Conservation (phyloP, 2,329 filamentous ascomycete species). For the Parascedosporium putredinis region DNA sequence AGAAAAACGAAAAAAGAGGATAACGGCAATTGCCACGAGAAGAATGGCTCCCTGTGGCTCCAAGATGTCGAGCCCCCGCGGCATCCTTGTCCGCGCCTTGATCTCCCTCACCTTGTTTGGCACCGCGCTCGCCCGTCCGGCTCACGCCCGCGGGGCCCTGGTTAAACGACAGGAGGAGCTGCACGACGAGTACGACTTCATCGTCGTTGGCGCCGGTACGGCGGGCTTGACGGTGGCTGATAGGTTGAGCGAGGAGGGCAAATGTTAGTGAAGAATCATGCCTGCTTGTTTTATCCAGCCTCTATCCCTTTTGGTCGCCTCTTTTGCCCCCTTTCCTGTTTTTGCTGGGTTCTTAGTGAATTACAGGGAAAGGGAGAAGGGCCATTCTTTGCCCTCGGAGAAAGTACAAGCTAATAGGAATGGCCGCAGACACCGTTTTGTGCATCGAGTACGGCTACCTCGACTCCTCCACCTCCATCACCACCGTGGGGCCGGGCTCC, state of each 20-base stretch:
- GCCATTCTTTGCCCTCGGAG: no score
- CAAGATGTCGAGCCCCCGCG: background rate
- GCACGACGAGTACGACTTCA: conserved; percentile 16
- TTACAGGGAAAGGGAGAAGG: no score
- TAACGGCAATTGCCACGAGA: background rate
- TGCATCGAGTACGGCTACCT: conserved; percentile 14
- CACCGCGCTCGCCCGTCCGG: background rate
- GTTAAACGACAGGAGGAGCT: conserved; percentile 2
- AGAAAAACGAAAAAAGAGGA: no score
- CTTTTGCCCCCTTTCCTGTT: no score
- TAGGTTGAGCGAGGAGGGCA: conserved; percentile 22
- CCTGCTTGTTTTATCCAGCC: no score
- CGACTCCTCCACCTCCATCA: conserved; percentile 9
- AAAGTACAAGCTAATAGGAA: no score
- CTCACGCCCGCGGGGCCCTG: background rate
- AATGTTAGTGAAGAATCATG: no score
- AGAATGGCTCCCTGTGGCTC: background rate
- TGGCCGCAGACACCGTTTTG: conserved; percentile 11
- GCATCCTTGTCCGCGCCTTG: background rate
- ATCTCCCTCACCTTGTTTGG: background rate
- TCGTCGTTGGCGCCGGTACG: conserved; percentile 22
- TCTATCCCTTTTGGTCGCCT: no score
- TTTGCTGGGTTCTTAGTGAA: no score
- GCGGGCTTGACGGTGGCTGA: conserved; percentile 24
- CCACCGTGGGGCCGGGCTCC: conserved; percentile 3